Evolutionary conservation across 768 basidiomycete species (phyloP).

Genomic region (Mycena capillaripes): DNA sequence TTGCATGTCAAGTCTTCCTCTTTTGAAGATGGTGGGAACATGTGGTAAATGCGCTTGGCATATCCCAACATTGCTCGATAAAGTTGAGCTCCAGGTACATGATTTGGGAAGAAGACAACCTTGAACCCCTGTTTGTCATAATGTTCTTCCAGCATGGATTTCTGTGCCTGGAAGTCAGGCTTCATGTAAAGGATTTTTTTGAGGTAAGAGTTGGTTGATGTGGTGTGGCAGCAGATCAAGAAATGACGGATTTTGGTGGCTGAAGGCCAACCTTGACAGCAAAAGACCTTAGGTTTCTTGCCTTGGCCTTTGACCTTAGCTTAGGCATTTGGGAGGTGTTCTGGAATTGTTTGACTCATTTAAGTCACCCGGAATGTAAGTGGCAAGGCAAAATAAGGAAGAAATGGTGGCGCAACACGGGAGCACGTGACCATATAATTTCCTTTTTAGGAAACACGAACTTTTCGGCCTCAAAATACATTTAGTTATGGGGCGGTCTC

Average conservation of each 20-base stretch:
- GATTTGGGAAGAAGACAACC: slow-evolving; percentile 29
- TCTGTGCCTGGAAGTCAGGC: slow-evolving; percentile 8
- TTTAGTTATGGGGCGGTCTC: neutral
- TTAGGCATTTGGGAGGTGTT: neutral
- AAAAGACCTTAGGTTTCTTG: neutral
- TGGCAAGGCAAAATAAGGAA: neutral
- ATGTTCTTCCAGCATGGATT: slow-evolving; percentile 17
- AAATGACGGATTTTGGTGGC: neutral
- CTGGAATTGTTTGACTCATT: neutral
- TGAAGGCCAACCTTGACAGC: neutral
- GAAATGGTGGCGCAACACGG: neutral
- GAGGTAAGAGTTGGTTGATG: neutral
- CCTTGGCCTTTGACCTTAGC: neutral
- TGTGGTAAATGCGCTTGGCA: slow-evolving; percentile 20
- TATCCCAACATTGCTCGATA: slow-evolving; percentile 33
- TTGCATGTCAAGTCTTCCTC: slow-evolving; percentile 38
- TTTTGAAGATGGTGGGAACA: slow-evolving; percentile 2
- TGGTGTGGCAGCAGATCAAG: neutral
- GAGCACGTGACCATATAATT: neutral
- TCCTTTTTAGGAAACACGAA: neutral
- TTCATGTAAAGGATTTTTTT: slow-evolving; percentile 17
- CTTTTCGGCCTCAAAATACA: neutral
- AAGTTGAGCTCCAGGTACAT: slow-evolving; percentile 32
- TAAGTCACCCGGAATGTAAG: too few relatives aligned
- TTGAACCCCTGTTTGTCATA: slow-evolving; percentile 6